Evolutionary conservation across 78 protist species (phyloP).

Genomic region (Speleostelium caveatum): DNA sequence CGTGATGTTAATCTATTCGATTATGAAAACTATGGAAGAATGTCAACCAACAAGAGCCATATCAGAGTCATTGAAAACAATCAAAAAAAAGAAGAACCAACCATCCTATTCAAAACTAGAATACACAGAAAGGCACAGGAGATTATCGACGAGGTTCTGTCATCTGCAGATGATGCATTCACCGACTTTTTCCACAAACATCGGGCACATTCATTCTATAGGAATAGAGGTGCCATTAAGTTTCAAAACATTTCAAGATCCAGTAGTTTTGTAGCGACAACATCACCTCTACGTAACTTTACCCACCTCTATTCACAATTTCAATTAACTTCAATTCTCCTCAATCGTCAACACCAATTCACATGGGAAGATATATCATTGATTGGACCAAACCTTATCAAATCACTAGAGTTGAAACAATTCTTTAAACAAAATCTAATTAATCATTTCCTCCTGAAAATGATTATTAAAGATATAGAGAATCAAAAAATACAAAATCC

Average conservation of each 20-base stretch:
- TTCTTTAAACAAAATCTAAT: neutral
- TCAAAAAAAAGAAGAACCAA: neutral
- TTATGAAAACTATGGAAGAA: neutral
- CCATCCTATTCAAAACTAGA: neutral
- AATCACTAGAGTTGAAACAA: neutral
- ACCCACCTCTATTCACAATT: slow-evolving; percentile 7
- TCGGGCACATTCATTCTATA: neutral
- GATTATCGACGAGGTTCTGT: neutral
- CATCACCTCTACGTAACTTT: slow-evolving; percentile 24
- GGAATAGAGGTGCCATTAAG: neutral
- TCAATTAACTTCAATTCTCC: slow-evolving; percentile 8
- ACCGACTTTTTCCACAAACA: slow-evolving; percentile 5
- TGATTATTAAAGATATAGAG: neutral
- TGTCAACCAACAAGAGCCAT: neutral
- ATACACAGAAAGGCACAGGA: neutral
- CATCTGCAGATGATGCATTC: slow-evolving; percentile 2
- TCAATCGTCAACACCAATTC: neutral
- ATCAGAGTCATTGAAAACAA: neutral
- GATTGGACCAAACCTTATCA: neutral
- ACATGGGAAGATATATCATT: neutral
- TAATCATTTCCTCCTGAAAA: neutral
- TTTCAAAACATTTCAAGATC: neutral
- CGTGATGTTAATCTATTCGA: neutral
- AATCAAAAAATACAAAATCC: neutral
- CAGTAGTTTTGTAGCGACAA: neutral